Base-by-base conservation (phyloP, 1,284 basidiomycete genomes). In the Puccinia brachypodii region DNA sequence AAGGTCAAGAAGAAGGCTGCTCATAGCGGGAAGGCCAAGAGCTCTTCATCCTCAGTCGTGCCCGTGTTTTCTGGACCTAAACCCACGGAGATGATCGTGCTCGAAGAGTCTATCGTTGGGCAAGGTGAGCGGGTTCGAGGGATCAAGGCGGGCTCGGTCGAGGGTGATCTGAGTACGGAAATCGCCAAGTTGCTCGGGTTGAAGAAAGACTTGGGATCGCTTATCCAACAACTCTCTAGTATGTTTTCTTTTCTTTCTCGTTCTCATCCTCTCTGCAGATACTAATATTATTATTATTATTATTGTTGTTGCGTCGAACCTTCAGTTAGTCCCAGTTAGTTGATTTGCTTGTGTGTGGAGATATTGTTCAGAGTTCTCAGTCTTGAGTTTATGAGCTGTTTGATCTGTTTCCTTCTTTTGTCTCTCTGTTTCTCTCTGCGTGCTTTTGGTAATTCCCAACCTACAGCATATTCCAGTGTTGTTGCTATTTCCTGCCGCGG, bases 91-190 rank as follows among this genome's bases (percentile, higher is more conserved):
- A 89, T 89, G 36, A 85, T 91, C 36, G 90, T 89, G 1, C 87
- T 92, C 82, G 92, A 93, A 87, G 90, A 89, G 78, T 91, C 91
- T 88, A 89, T 96, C 64, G 88, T 90, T 42, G 90, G 90, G 69
- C 94, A 96, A 86, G 93, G 92, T 0, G 89, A 90, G 78, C 85
- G 89, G 28, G 92, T 96, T 28, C 89, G 93, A 56, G 87, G 88
- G 14, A 89, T 92, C 38, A 93, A 92, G 87, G 90, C 89, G 31
- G 89, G 91, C 40, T 90, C 91, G 84, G 91, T 87, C 36, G 88
- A 89, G 82, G 85, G 87, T 85, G 88, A 84, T 66, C 82, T 88
- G 85, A 84, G 88, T 84, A 84, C 87, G 8, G 90, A 90, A 83
- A 87, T 90, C 16, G 88, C 87, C 28, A 87, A 87, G 83, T 86